Percentiles rank a stretch among this genome's conserved stretches.
Evolutionary conservation across 805 yeast genomes (phyloP).

Genomic region (Cyberlindnera saturnus): DNA sequence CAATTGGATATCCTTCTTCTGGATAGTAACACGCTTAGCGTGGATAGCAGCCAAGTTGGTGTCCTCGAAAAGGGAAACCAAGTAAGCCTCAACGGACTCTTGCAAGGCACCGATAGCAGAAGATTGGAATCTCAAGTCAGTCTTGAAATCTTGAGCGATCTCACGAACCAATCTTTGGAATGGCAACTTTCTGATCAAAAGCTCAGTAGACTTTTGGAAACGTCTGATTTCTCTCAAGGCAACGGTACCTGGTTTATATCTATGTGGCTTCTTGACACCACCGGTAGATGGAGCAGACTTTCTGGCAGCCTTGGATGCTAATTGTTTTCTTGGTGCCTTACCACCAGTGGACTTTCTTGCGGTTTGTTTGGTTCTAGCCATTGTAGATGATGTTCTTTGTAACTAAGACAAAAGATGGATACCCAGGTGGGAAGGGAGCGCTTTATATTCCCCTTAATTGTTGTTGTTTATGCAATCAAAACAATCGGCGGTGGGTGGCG

Average conservation of each 20-base stretch:
- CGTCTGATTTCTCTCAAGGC: slow-evolving; percentile 96
- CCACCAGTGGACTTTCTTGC: slow-evolving; percentile 96
- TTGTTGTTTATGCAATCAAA: not conserved
- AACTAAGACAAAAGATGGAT: not conserved
- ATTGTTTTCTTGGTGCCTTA: slow-evolving; percentile 92
- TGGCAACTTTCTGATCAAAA: slow-evolving; percentile 92
- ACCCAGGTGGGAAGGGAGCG: not conserved
- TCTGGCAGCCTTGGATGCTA: slow-evolving; percentile 91
- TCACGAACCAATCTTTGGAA: slow-evolving; percentile 97
- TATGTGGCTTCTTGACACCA: slow-evolving; percentile 92
- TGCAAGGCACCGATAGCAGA: slow-evolving; percentile 97
- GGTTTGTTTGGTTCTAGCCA: slow-evolving; percentile 94
- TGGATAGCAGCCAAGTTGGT: slow-evolving; percentile 98
- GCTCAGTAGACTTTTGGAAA: slow-evolving; percentile 94
- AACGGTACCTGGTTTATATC: slow-evolving; percentile 96
- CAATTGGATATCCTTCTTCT: slow-evolving; percentile 95
- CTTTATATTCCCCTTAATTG: not conserved
- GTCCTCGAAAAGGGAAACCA: slow-evolving; percentile 94
- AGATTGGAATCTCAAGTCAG: slow-evolving; percentile 93
- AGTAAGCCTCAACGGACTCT: slow-evolving; percentile 97
- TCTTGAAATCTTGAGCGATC: slow-evolving; percentile 90
- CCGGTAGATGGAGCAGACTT: slow-evolving; percentile 88
- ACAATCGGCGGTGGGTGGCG: no score
- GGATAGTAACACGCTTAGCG: slow-evolving; percentile 98
- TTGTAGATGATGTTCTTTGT: slow-evolving; percentile 26